phyloP scores from a whole-genome alignment of 176 grass and related monocot species.

The Paspalum notatum region DNA sequence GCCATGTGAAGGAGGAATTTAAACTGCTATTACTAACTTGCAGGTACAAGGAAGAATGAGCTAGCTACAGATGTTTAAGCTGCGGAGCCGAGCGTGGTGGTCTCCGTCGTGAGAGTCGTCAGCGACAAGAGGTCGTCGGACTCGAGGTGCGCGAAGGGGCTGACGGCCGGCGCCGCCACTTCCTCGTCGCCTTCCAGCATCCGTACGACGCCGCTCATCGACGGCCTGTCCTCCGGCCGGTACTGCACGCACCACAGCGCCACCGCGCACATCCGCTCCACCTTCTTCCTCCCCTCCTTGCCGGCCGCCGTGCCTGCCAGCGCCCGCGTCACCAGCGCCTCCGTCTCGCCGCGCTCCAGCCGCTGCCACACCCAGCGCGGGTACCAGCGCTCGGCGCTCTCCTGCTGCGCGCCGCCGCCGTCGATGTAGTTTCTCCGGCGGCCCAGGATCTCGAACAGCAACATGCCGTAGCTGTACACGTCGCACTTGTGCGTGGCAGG shows the following conservation, averaged over 20 bases:
- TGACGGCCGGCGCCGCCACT: constrained; percentile 14
- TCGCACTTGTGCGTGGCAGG: constrained; percentile 45
- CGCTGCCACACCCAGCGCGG: constrained; percentile 38
- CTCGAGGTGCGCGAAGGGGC: constrained; percentile 41
- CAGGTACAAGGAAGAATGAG: too few relatives aligned
- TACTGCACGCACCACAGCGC: constrained; percentile 53
- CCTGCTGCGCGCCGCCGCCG: not conserved
- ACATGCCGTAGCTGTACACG: constrained; percentile 52
- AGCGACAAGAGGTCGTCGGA: not conserved
- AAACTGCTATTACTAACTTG: too few relatives aligned
- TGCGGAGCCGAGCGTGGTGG: not conserved
- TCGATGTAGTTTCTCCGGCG: constrained; percentile 30
- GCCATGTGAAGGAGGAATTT: too few relatives aligned
- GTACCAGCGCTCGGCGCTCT: constrained; percentile 44
- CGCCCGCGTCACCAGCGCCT: not conserved
- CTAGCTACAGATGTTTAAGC: not conserved
- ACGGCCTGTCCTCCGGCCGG: constrained; percentile 37
- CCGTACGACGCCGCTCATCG: constrained; percentile 43
- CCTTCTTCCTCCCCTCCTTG: not conserved
- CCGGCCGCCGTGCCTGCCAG: not conserved
- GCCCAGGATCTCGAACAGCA: constrained; percentile 50
- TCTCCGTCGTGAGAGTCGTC: not conserved
- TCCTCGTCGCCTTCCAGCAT: constrained; percentile 47
- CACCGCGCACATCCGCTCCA: constrained; percentile 50
- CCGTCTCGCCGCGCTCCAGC: constrained; percentile 3